A percentile compares a stretch with the other conserved stretches of the same genome.
phyloP scores from a whole-genome alignment of 352 stramenopile species.

The Phytophthora colocasiae region DNA sequence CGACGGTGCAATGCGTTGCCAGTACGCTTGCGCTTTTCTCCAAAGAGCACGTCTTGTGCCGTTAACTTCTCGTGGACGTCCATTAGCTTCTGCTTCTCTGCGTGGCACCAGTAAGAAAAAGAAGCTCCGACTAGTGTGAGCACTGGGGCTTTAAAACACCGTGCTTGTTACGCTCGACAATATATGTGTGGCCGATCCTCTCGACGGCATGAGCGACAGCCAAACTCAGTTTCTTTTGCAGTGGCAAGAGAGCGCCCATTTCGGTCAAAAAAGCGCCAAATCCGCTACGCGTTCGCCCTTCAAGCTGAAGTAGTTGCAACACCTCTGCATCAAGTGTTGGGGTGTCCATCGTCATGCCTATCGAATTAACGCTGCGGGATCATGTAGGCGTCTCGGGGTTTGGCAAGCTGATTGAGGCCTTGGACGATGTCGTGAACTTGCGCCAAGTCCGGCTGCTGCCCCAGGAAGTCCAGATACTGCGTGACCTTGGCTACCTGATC shows the following conservation, averaged over 20 bases:
- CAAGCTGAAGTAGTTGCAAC: constrained; percentile 45
- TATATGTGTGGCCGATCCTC: constrained; percentile 72
- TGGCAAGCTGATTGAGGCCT: constrained; percentile 62
- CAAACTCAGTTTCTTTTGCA: constrained; percentile 74
- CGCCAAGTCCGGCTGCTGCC: constrained; percentile 45
- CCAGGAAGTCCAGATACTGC: constrained; percentile 74
- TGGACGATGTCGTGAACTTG: constrained; percentile 64
- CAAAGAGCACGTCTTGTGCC: constrained; percentile 1
- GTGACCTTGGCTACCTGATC: constrained; percentile 65
- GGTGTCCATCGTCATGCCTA: neutral
- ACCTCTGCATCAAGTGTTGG: constrained; percentile 22
- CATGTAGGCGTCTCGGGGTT: constrained; percentile 7
- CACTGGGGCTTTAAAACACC: constrained; percentile 45
- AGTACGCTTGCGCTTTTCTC: constrained; percentile 38
- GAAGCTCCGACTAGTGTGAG: constrained; percentile 87
- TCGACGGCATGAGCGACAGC: constrained; percentile 60
- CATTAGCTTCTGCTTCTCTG: constrained; percentile 87
- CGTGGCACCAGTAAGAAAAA: constrained; percentile 90
- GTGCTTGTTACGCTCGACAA: constrained; percentile 65
- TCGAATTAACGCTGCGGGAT: neutral
- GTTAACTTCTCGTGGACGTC: constrained; percentile 74
- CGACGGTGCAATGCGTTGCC: constrained; percentile 63
- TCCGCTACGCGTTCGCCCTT: constrained; percentile 62
- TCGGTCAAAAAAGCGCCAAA: constrained; percentile 81
- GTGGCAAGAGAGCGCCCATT: constrained; percentile 57